phyloP scores from a whole-genome alignment of 1,139 yeast genomes.

The Debaryomyces sp. region DNA sequence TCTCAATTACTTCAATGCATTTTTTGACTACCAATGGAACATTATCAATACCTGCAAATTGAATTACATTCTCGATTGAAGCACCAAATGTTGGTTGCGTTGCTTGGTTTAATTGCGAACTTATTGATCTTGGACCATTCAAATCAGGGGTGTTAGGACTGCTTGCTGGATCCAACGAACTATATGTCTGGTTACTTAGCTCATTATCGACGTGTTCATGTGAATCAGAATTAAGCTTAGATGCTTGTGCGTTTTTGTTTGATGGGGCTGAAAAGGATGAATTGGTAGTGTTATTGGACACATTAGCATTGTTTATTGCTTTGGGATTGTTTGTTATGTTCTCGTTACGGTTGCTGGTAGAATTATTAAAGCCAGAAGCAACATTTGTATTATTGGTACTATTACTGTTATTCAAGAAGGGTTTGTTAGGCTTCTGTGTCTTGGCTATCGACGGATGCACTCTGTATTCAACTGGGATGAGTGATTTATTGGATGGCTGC shows the following conservation, averaged over 20 bases:
- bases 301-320: background rate
- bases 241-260: constrained; percentile 1
- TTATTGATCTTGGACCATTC: constrained; percentile 47
- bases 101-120: constrained; percentile 28
- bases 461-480: constrained; percentile 72
- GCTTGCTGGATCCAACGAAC: constrained; percentile 44
- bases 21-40: constrained; percentile 91
- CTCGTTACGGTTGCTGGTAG: background rate
- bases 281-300: background rate
- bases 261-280: constrained; percentile 7
- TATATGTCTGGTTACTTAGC: constrained; percentile 18
- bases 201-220: constrained; percentile 2
- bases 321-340: background rate
- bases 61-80: constrained; percentile 72
- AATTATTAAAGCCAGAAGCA: background rate
- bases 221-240: constrained; percentile 9
- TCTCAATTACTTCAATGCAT: constrained; percentile 85
- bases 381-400: constrained; percentile 11
- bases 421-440: constrained; percentile 33
- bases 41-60: constrained; percentile 79
- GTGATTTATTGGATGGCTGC: constrained; percentile 35
- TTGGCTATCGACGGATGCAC: constrained; percentile 71
- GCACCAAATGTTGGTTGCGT: constrained; percentile 75
- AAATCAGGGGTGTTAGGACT: constrained; percentile 28
- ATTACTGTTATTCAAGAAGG: constrained; percentile 36